These are phyloP conservation scores for Porpolomopsis calyptriformis DNA, from an alignment of 768 basidiomycete genomes.

Conservation along the genomic window DNA sequence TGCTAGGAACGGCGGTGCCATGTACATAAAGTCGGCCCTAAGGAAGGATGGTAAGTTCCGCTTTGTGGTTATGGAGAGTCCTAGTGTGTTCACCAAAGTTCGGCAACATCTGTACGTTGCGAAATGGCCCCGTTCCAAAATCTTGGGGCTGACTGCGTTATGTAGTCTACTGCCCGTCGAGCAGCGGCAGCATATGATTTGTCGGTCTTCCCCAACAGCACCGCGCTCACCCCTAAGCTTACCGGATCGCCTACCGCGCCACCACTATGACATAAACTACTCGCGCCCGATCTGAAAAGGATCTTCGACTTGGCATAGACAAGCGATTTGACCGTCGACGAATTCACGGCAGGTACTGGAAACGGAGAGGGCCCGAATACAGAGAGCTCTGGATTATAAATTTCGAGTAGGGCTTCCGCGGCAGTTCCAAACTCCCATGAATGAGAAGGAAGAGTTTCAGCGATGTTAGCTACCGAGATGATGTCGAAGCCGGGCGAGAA, in stretches of 20 bases:
- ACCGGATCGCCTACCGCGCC: background rate
- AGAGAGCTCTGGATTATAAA: slow-evolving; percentile 35
- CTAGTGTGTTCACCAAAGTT: slow-evolving; percentile 48
- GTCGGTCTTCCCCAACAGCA: background rate
- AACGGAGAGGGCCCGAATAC: slow-evolving; percentile 33
- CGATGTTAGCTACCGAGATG: background rate
- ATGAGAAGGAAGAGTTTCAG: background rate
- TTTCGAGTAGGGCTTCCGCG: slow-evolving; percentile 38
- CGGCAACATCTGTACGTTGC: slow-evolving; percentile 14
- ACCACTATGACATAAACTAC: background rate
- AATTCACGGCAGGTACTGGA: slow-evolving; percentile 19
- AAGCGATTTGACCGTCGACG: slow-evolving; percentile 29
- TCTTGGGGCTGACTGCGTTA: background rate
- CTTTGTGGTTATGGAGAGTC: background rate
- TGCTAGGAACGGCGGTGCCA: slow-evolving; percentile 81
- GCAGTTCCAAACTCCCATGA: slow-evolving; percentile 47
- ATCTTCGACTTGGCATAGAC: slow-evolving; percentile 38
- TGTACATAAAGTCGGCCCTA: slow-evolving; percentile 75
- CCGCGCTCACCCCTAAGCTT: background rate
- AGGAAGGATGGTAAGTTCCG: background rate
- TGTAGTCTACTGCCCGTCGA: background rate
- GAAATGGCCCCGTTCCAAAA: background rate
- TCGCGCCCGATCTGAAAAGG: background rate
- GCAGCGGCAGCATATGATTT: background rate
- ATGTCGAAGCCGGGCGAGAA: background rate